Evolutionary conservation across 306 rosid species (phyloP), one percentile per base, ranked within the genome.

Genomic region (Coriaria nepalensis): DNA sequence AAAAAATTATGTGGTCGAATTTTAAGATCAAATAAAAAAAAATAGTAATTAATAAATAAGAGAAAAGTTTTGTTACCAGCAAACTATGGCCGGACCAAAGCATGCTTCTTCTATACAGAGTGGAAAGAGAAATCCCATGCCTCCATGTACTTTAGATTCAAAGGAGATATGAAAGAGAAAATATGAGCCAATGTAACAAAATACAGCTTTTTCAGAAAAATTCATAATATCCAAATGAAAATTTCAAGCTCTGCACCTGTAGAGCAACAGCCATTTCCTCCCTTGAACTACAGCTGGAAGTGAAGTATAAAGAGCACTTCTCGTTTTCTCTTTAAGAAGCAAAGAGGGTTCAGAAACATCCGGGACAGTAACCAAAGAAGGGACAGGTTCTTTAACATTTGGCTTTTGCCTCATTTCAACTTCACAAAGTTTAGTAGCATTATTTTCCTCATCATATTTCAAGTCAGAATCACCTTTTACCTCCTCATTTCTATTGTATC

Each of bases 271-370:
- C 93, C 97, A 88, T 73, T 70, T 81, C 79, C 93, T 78, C 68
- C 95, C 97, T 40, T 83, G 97, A 54, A 88, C 71, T 42, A 88
- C 74, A 2, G 84, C 73, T 1, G 97, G 97, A 68, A 88, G 79
- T 44, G 88, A 83, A 64, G 78, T 68, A 63, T 78, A 81, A 38
- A 88, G 80, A 66, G 61, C 46, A 41, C 41, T 64, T 64, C 78
- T 81, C 29, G 59, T 55, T 60, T 61, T 64, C 9, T 83, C 86
- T 0, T 88, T 72, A 52, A 88, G 72, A 13, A 88, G 86, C 43
- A 70, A 15, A 0, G 97, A 88, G 42, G 95, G 86, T 62, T 83
- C 97, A 6, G 97, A 83, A 52, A 67, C 44, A 49, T 73, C 86
- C 0, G 93, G 83, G 15, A 66, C 11, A 64, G 54, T 12, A 62